Conservation (phyloP, 75 land plant genomes). For the Picea sitchensis region DNA sequence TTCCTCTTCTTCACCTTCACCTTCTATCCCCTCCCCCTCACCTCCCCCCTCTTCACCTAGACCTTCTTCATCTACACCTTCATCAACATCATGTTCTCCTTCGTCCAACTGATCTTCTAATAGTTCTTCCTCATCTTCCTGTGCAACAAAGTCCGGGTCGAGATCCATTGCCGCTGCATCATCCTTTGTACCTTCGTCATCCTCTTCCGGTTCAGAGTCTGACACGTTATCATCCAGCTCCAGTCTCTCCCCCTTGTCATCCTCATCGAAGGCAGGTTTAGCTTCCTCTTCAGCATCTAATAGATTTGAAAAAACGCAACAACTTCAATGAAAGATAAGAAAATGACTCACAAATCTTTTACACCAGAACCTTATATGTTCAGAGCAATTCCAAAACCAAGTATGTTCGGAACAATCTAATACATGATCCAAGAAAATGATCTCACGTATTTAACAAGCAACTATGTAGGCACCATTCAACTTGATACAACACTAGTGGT, state of each 20-base stretch:
- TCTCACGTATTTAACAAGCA: too few species aligned
- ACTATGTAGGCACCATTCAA: too few species aligned
- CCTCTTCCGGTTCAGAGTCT: constrained; percentile 61
- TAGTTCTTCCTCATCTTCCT: constrained; percentile 45
- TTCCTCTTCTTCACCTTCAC: constrained; percentile 16
- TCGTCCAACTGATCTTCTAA: constrained; percentile 22
- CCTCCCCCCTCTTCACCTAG: constrained; percentile 18
- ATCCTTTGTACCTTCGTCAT: neutral
- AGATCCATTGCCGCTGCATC: constrained; percentile 11
- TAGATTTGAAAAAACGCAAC: too few species aligned
- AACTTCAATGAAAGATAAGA: too few species aligned
- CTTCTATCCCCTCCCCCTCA: constrained; percentile 28
- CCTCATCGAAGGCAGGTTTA: constrained; percentile 47
- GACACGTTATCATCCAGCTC: constrained; percentile 67
- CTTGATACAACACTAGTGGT: too few species aligned
- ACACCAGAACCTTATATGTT: too few species aligned
- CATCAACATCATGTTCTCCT: constrained; percentile 31
- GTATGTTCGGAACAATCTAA: too few species aligned
- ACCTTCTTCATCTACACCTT: constrained; percentile 27
- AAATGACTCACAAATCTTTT: too few species aligned
- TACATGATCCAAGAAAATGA: too few species aligned
- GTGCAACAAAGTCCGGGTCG: constrained; percentile 20
- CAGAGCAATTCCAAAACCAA: too few species aligned
- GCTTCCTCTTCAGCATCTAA: constrained; percentile 20
- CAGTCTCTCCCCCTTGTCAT: constrained; percentile 59